Evolutionary conservation across 2,329 filamentous ascomycete species (phyloP).

Genomic region (Xylaria sp.): DNA sequence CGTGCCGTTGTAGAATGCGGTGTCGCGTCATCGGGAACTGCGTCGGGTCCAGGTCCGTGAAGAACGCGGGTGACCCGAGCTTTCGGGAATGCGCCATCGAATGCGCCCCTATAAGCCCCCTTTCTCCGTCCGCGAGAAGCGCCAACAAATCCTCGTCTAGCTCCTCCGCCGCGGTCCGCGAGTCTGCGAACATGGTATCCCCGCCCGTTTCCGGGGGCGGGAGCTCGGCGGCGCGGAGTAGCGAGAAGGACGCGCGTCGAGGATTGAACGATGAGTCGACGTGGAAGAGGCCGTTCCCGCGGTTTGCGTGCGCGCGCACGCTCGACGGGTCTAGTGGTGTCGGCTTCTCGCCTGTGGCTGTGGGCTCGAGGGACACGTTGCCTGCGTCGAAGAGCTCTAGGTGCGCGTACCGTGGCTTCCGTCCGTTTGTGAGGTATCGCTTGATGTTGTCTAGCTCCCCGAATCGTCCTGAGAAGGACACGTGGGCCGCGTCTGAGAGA

Average conservation of each 20-base stretch:
- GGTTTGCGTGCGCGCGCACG: conserved; percentile 39
- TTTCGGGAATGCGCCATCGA: conserved; percentile 64
- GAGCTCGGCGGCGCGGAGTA: conserved; percentile 60
- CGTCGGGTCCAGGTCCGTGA: conserved; percentile 56
- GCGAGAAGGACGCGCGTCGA: conserved; percentile 61
- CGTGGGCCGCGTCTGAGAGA: conserved; percentile 61
- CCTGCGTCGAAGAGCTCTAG: conserved; percentile 67
- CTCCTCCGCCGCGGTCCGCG: conserved; percentile 60
- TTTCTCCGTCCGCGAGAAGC: conserved; percentile 40
- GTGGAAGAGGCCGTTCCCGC: conserved; percentile 63
- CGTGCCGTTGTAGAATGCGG: conserved; percentile 61
- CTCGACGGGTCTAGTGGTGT: conserved; percentile 37
- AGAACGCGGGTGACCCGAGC: conserved; percentile 59
- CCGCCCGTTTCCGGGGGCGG: conserved; percentile 60
- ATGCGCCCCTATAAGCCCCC: conserved; percentile 59
- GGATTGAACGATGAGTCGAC: conserved; percentile 66
- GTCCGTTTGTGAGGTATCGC: conserved; percentile 58
- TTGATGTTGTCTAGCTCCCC: conserved; percentile 66
- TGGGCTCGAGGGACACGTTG: conserved; percentile 53
- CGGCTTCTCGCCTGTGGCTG: background rate
- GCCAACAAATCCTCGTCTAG: conserved; percentile 51
- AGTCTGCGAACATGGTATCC: conserved; percentile 64
- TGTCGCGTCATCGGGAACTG: conserved; percentile 56
- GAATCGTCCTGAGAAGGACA: conserved; percentile 60
- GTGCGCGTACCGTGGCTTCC: conserved; percentile 58